Base-by-base conservation (phyloP, 2,329 filamentous ascomycete species). In the Mariannaea sp. region DNA sequence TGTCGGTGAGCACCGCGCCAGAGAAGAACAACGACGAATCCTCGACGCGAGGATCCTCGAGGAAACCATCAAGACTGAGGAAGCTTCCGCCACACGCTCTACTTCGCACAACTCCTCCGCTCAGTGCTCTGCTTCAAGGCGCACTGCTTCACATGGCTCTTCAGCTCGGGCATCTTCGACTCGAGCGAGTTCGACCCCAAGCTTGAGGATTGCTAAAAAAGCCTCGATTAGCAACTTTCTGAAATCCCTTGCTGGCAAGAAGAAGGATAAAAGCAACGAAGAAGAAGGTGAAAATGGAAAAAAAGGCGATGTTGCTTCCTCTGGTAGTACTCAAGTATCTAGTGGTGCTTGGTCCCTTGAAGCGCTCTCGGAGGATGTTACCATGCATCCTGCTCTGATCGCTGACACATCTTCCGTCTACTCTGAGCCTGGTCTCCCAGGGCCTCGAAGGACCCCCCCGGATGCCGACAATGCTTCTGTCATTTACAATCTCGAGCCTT, bases 1-100 rank as follows among this genome's bases (percentile, higher is more conserved):
- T 7, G 75, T 83, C 13, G 79, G 80, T 3, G 77, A 84, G 64
- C 74, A 77, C 49, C 76, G 77, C 13, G 73, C 77, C 2, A 77
- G 75, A 41, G 83, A 82, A 60, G 76, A 77, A 56, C 68, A 58
- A 46, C 64, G 62, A 36, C 73, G 65, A 22, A 67, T 69, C 20
- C 66, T 70, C 49, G 66, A 52, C 42, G 61, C 39, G 52, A 55
- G 27, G 55, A 59, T 4, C 51, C 55, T 13, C 47, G 4, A 55
- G 12, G 59, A 50, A n/a, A 58, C 63, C 13, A 68, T 67, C 29
- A 62, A 65, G 9, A 57, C 61, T 17, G 65, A 70, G 13, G 65
- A 24, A 24, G 22, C 22, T 24, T 24, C 22, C 8, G 22, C 22
- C 8, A 8, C 5, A 8, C 22, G 22, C 22, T 24, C 22, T 24